phyloP scores from a whole-genome alignment of 2,329 filamentous ascomycete genomes.

The Ceratocystis alfenasii region DNA sequence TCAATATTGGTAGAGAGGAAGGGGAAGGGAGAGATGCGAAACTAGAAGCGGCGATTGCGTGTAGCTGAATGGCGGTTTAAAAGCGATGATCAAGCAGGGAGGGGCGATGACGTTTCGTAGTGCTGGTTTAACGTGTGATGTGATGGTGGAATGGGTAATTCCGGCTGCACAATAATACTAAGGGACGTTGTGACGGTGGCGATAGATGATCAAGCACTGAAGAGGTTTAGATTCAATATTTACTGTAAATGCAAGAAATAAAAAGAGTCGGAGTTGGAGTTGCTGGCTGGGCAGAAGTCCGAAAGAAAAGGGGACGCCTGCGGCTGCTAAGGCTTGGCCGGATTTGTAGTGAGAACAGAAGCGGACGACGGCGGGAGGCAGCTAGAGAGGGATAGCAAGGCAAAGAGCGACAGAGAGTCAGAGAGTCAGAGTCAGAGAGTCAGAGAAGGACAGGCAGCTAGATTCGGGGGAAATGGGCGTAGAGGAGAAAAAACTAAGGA shows the following conservation, averaged over 20 bases:
- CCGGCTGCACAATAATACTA: neutral
- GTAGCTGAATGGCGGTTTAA: neutral
- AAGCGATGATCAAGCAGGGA: neutral
- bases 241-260: neutral
- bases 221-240: neutral
- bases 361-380: neutral
- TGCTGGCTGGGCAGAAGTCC: neutral
- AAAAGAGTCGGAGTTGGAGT: neutral
- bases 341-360: neutral
- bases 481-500: too few species aligned
- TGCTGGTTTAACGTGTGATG: neutral
- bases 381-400: neutral
- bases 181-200: neutral
- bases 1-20: neutral
- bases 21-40: neutral
- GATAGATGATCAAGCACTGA: neutral
- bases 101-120: conserved; percentile 3
- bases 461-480: too few species aligned
- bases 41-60: neutral
- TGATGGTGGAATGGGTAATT: neutral
- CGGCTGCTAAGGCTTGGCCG: neutral
- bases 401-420: neutral
- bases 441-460: too few species aligned
- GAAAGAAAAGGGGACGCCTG: neutral
- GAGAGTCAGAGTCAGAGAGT: neutral